Evolutionary conservation across 2,329 filamentous ascomycete species (phyloP).

Genomic region (Xylaria digitata): DNA sequence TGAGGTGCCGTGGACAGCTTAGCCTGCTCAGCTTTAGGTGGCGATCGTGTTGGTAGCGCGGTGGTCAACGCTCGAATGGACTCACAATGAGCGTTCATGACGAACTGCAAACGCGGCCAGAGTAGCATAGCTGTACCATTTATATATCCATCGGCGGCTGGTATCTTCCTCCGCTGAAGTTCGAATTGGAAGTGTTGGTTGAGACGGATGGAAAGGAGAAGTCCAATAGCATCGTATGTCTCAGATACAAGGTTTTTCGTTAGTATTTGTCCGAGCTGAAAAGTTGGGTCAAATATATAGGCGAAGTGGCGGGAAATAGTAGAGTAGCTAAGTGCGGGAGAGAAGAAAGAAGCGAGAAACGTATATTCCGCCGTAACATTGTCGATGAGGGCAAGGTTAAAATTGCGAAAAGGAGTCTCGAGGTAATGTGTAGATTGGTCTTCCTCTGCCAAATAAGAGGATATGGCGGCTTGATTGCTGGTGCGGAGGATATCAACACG

Average conservation of each 20-base stretch:
- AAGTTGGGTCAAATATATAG: slow-evolving; percentile 90
- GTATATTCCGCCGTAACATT: slow-evolving; percentile 96
- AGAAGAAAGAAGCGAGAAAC: slow-evolving; percentile 91
- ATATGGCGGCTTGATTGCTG: slow-evolving; percentile 78
- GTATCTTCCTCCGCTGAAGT: slow-evolving; percentile 89
- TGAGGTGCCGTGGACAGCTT: slow-evolving; percentile 85
- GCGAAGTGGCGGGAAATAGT: slow-evolving; percentile 84
- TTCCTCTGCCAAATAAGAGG: slow-evolving; percentile 92
- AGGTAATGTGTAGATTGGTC: slow-evolving; percentile 87
- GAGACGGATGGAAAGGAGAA: slow-evolving; percentile 89
- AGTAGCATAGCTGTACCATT: slow-evolving; percentile 96
- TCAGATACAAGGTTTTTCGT: slow-evolving; percentile 81
- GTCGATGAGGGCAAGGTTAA: slow-evolving; percentile 92
- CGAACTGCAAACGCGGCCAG: slow-evolving; percentile 93
- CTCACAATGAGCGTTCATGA: slow-evolving; percentile 94
- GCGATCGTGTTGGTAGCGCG: slow-evolving; percentile 60
- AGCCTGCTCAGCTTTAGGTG: slow-evolving; percentile 62
- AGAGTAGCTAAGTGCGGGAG: slow-evolving; percentile 78
- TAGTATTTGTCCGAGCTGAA: slow-evolving; percentile 81
- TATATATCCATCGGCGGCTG: slow-evolving; percentile 88
- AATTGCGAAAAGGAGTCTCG: slow-evolving; percentile 91
- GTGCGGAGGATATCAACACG: slow-evolving; percentile 84
- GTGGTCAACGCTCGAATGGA: slow-evolving; percentile 76
- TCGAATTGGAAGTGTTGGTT: slow-evolving; percentile 97
- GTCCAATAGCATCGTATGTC: slow-evolving; percentile 84